Evolutionary conservation across 768 basidiomycete genomes (phyloP).

Genomic region (Trametes punicea): DNA sequence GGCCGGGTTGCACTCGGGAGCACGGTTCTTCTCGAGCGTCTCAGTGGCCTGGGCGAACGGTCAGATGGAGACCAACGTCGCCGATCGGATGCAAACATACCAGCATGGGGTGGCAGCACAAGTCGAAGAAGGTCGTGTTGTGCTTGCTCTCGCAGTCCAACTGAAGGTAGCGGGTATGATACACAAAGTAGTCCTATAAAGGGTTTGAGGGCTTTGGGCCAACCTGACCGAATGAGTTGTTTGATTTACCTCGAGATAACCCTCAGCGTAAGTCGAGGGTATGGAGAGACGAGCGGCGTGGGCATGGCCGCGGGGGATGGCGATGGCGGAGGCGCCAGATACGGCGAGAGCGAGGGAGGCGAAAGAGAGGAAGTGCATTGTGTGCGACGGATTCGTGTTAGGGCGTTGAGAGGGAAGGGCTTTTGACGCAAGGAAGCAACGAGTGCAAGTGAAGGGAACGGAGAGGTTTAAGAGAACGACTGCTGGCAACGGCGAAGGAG

Average conservation of each 20-base stretch:
- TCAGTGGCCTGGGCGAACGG: constrained; percentile 42
- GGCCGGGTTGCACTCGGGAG: constrained; percentile 51
- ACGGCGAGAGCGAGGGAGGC: constrained; percentile 47
- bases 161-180: constrained; percentile 62
- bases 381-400: constrained; percentile 14
- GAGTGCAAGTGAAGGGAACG: constrained; percentile 20
- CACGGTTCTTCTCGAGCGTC: constrained; percentile 44
- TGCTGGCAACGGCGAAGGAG: constrained; percentile 13
- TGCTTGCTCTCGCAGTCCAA: constrained; percentile 45
- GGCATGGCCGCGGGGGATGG: constrained; percentile 34
- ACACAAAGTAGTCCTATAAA: constrained; percentile 46
- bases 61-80: neutral
- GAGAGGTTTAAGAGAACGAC: constrained; percentile 25
- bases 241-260: constrained; percentile 45
- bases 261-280: constrained; percentile 37
- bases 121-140: constrained; percentile 48
- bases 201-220: constrained; percentile 1
- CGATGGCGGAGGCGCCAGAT: constrained; percentile 34
- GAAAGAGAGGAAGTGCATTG: constrained; percentile 33
- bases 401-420: neutral
- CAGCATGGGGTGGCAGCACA: constrained; percentile 70
- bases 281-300: constrained; percentile 35
- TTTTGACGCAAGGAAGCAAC: constrained; percentile 26
- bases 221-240: neutral
- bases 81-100: constrained; percentile 34